Conservation (phyloP, 176 grass and related monocot species). For the Pontederia crassipes region DNA sequence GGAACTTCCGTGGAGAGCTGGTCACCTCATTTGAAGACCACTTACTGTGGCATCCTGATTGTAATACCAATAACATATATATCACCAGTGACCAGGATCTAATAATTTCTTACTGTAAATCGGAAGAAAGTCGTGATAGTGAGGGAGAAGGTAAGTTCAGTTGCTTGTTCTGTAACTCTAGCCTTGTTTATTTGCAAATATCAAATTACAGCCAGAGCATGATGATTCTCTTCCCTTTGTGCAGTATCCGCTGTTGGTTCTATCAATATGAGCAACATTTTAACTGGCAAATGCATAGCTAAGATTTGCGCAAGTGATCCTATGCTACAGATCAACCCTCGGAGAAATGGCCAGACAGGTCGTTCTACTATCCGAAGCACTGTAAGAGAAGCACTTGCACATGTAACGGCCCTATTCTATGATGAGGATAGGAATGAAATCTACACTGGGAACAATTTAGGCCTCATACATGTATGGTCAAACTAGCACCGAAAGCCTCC, state of each 20-base stretch:
- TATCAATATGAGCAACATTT: slow-evolving; percentile 97
- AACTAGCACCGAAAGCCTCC: slow-evolving; percentile 30
- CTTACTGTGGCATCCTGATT: slow-evolving; percentile 95
- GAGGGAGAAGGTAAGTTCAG: background rate
- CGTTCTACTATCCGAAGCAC: slow-evolving; percentile 54
- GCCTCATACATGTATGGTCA: slow-evolving; percentile 95
- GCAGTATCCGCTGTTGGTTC: slow-evolving; percentile 60
- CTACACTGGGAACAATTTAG: slow-evolving; percentile 87
- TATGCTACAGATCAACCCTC: slow-evolving; percentile 22
- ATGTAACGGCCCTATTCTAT: slow-evolving; percentile 87
- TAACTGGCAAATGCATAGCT: slow-evolving; percentile 93
- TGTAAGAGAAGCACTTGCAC: slow-evolving; percentile 72
- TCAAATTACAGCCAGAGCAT: background rate
- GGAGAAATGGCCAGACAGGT: slow-evolving; percentile 23
- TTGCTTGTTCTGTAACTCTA: background rate
- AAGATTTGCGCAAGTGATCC: slow-evolving; percentile 84
- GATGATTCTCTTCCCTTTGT: background rate
- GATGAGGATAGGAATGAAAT: slow-evolving; percentile 97
- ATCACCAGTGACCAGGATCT: slow-evolving; percentile 94
- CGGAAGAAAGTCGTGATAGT: slow-evolving; percentile 26
- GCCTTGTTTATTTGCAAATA: background rate
- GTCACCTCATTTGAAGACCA: slow-evolving; percentile 98
- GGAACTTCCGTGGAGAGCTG: slow-evolving; percentile 94
- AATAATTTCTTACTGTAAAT: slow-evolving; percentile 97
- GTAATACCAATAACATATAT: slow-evolving; percentile 61